Base-by-base conservation (phyloP, 495 filamentous ascomycete genomes). In the Penicillium verhagenii region DNA sequence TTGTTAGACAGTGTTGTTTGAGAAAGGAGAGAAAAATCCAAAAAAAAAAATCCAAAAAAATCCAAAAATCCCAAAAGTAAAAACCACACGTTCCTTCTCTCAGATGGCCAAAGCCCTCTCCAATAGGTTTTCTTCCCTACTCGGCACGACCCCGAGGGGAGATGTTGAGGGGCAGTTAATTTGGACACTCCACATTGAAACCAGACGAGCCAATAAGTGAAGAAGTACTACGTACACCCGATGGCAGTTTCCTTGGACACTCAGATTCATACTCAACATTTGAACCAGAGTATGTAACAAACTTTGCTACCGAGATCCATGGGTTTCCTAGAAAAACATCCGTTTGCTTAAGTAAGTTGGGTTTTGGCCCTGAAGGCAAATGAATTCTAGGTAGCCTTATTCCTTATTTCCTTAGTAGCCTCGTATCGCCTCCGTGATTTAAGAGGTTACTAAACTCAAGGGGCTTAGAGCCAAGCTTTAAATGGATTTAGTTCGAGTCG, bases 221-320 rank as follows among this genome's bases (percentile, higher is more conserved):
- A 31, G 37, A 9, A 16, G 37, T 18, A 40, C 37, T 40, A 40
- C 37, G 37, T 40, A 40, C n/a, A 7, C 19, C 31, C 31, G 31
- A 40, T 20, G 37, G 37, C 8, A 18, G 8, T 40, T 40, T 40
- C n/a, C 19, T 40, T 20, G 19, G 19, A 18, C 37, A 6, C 49
- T 46, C 42, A 31, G n/a, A 20, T 18, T 10, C 25, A 25, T 46
- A 25, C 6, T n/a, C n/a, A n/a, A n/a, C n/a, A n/a, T n/a, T n/a
- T n/a, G 28, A 31, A 31, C 28, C 28, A 31, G 28, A n/a, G n/a
- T n/a, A n/a, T n/a, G n/a, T n/a, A n/a, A n/a, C n/a, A 47, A 52
- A 49, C 47, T n/a, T 24, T 14, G 35, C 54, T 6, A 43, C 29
- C 54, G 60, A 29, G 42, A 47, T 26, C 63, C 65, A 50, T 64